Evolutionary conservation across 371 early-diverging fungal species (phyloP), one percentile per base, ranked within the genome.

Genomic region (Syncephalis plumigaleata): DNA sequence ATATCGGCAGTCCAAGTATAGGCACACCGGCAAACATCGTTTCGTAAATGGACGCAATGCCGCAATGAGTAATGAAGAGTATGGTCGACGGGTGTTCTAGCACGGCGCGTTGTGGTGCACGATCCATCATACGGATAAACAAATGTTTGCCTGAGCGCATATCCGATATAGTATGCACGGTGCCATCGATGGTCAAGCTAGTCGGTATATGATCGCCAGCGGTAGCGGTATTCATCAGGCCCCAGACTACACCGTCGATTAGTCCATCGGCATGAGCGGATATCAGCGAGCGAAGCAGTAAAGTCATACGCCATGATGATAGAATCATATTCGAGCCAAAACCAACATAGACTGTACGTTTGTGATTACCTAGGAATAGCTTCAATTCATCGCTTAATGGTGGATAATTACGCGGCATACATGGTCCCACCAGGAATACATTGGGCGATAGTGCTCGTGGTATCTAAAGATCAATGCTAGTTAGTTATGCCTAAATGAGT

Each of bases 191-290:
- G n/a, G n/a, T n/a, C n/a, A n/a, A n/a, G n/a, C n/a, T n/a, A n/a
- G n/a, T n/a, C n/a, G n/a, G n/a, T n/a, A n/a, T n/a, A n/a, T n/a
- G n/a, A n/a, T n/a, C n/a, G n/a, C n/a, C n/a, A 21, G n/a, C 8
- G 21, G 13, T 15, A 3, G n/a, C 18, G 4, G 40, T 40, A 13
- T 13, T 40, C 50, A 37, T 13, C 26, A 18, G 40, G 2, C 37
- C 50, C 50, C 50, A 49, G 18, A 49, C 36, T 16, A 49, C 23
- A 8, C 50, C 50, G 17, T 49, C 50, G 31, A 36, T 36, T 24
- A 23, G 8, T 17, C 44, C 44, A 3, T 42, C 16, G 17, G 42
- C 40, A 2, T 36, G 20, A 24, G 48, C 48, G n/a, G 42, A 18
- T 8, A 25, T 24, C 17, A 37, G 17, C 3, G 24, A 22, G 5